phyloP scores from a whole-genome alignment of 257 asterid species.

The Nicotiana paniculata region DNA sequence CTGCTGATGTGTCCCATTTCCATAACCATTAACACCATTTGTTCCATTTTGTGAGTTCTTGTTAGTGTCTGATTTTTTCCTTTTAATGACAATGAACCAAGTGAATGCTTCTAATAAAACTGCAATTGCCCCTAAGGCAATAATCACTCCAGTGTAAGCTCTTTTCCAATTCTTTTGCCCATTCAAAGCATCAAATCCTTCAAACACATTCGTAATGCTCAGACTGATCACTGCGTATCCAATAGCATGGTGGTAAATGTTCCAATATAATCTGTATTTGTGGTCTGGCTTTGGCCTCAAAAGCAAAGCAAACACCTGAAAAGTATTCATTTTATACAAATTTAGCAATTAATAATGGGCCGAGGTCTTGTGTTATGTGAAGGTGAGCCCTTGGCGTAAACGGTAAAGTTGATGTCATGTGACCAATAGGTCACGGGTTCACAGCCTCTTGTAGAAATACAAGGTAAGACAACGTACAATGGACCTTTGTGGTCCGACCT shows the following conservation, averaged over 20 bases:
- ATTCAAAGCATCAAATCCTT: constrained; percentile 68
- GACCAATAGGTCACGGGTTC: too few relatives aligned
- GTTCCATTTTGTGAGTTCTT: constrained; percentile 14
- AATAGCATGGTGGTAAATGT: constrained; percentile 53
- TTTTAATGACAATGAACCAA: constrained; percentile 55
- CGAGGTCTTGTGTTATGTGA: too few relatives aligned
- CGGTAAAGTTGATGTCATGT: too few relatives aligned
- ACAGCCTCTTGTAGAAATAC: too few relatives aligned
- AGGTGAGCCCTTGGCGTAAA: too few relatives aligned
- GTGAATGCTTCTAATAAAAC: constrained; percentile 50
- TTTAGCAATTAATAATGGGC: background rate
- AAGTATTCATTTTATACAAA: background rate
- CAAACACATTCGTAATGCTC: constrained; percentile 54
- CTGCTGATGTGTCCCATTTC: background rate
- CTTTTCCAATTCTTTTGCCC: constrained; percentile 55
- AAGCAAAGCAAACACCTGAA: constrained; percentile 54
- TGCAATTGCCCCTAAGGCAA: constrained; percentile 42
- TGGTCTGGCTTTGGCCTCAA: constrained; percentile 83
- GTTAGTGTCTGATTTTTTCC: constrained; percentile 19
- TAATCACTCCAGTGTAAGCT: constrained; percentile 50
- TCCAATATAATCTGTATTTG: constrained; percentile 69
- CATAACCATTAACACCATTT: constrained; percentile 26
- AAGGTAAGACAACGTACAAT: too few relatives aligned
- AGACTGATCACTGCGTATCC: constrained; percentile 57
- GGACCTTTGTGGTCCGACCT: too few relatives aligned